These are phyloP conservation scores for Hypoxylon crocopeplum DNA, from an alignment of 495 filamentous ascomycete species.

Conservation along the genomic window DNA sequence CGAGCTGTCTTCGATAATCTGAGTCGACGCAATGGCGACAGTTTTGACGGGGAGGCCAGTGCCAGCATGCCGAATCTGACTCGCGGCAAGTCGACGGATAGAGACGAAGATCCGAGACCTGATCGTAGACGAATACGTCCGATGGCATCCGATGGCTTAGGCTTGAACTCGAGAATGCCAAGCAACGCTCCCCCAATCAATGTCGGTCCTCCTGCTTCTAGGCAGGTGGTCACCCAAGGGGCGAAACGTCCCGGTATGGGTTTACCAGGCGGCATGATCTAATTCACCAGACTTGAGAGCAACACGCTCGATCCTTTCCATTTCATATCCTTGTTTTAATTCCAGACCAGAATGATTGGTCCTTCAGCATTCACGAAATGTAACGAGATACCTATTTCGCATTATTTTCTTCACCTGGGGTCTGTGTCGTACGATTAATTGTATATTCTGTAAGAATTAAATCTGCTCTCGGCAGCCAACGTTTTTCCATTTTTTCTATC, in stretches of 20 bases:
- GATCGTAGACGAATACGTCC: conserved; percentile 62
- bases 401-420: conserved; percentile 22
- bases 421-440: conserved; percentile 30
- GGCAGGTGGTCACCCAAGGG: conserved; percentile 40
- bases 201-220: conserved; percentile 43
- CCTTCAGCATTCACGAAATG: conserved; percentile 41
- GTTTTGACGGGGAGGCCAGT: conserved; percentile 33
- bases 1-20: conserved; percentile 61
- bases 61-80: conserved; percentile 27
- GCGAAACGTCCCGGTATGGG: conserved; percentile 42
- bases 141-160: conserved; percentile 55
- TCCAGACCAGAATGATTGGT: conserved; percentile 17
- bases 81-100: conserved; percentile 32
- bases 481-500: conserved; percentile 32
- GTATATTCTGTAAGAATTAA: conserved; percentile 40
- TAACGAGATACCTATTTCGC: conserved; percentile 43
- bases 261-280: conserved; percentile 56
- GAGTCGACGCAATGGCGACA: conserved; percentile 48
- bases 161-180: conserved; percentile 48
- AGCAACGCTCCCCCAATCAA: conserved; percentile 45
- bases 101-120: conserved; percentile 54
- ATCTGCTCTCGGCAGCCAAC: conserved; percentile 32
- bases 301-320: conserved; percentile 4
- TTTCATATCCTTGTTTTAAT: conserved; percentile 21
- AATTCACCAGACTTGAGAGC: conserved; percentile 17